A percentile compares a stretch with the other conserved stretches of the same genome.
Conservation (phyloP, 1,284 basidiomycete species). For the Ceratobasidium papillatum region DNA sequence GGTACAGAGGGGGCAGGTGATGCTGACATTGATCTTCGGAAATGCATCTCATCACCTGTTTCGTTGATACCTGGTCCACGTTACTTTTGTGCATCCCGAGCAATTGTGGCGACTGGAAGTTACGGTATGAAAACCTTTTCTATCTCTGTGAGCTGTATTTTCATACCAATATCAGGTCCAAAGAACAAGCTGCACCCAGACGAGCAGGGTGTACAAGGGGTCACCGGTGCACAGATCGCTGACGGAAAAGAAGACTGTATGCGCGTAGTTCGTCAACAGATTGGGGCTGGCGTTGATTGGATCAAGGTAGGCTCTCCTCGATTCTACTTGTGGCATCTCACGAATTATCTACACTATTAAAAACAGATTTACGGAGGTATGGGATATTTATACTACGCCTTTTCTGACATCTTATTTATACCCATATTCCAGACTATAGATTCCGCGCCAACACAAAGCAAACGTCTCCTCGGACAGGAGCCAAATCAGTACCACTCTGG, state of each 20-base stretch:
- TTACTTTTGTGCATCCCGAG: slow-evolving; percentile 69
- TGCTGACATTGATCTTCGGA: slow-evolving; percentile 67
- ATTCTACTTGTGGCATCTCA: background rate
- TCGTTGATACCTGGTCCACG: slow-evolving; percentile 67
- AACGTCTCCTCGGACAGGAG: slow-evolving; percentile 55
- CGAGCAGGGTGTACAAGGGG: slow-evolving; percentile 63
- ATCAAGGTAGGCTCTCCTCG: slow-evolving; percentile 47
- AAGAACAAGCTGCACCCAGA: slow-evolving; percentile 60
- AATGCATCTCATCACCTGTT: slow-evolving; percentile 63
- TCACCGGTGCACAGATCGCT: slow-evolving; percentile 65
- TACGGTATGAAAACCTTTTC: slow-evolving; percentile 58
- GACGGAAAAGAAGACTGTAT: slow-evolving; percentile 67
- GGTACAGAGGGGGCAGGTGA: slow-evolving; percentile 73
- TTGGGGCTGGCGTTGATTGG: slow-evolving; percentile 75
- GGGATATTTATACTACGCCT: slow-evolving; percentile 41
- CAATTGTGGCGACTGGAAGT: slow-evolving; percentile 68
- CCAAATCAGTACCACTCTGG: slow-evolving; percentile 53
- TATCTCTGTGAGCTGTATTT: background rate
- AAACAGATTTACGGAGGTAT: slow-evolving; percentile 62
- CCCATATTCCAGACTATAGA: slow-evolving; percentile 70
- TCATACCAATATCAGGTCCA: slow-evolving; percentile 56
- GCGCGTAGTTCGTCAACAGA: slow-evolving; percentile 66
- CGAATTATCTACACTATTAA: background rate
- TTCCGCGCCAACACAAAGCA: slow-evolving; percentile 57
- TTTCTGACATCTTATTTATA: slow-evolving; percentile 6